These are phyloP conservation scores for Metschnikowia borealis DNA, from an alignment of 805 yeast genomes.

Conservation along the genomic window DNA sequence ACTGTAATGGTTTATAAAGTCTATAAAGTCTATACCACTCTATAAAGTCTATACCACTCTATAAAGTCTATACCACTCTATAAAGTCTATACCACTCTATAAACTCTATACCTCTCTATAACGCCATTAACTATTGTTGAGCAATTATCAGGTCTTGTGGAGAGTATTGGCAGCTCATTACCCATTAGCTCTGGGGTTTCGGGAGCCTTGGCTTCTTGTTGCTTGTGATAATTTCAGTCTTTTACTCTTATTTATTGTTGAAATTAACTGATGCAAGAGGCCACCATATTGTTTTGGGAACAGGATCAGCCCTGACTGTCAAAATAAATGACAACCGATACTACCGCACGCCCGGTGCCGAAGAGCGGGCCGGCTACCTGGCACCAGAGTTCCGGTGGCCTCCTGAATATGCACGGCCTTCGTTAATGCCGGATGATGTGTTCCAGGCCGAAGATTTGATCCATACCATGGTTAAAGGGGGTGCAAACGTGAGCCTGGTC, in stretches of 20 bases:
- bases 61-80: too few species aligned
- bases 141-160: constrained; percentile 9
- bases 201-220: constrained; percentile 11
- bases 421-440: constrained; percentile 11
- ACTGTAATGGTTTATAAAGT: too few species aligned
- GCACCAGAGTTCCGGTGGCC: constrained; percentile 23
- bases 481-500: constrained; percentile 51
- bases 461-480: constrained; percentile 36
- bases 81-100: too few species aligned
- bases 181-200: constrained; percentile 12
- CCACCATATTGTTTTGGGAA: not conserved
- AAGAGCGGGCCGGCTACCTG: constrained; percentile 13
- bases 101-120: too few species aligned
- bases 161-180: constrained; percentile 10
- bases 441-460: constrained; percentile 28
- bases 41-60: too few species aligned
- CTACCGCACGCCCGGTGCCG: constrained; percentile 11
- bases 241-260: constrained; percentile 9
- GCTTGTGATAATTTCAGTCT: constrained; percentile 4
- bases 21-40: too few species aligned
- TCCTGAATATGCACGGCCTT: constrained; percentile 11
- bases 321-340: constrained; percentile 7
- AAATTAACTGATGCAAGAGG: not conserved
- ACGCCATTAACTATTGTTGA: not conserved
- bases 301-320: not conserved